Percentiles rank a stretch among this genome's conserved stretches.
Conservation (phyloP, 1,284 basidiomycete species). For the Cutaneotrichosporon sp. region DNA sequence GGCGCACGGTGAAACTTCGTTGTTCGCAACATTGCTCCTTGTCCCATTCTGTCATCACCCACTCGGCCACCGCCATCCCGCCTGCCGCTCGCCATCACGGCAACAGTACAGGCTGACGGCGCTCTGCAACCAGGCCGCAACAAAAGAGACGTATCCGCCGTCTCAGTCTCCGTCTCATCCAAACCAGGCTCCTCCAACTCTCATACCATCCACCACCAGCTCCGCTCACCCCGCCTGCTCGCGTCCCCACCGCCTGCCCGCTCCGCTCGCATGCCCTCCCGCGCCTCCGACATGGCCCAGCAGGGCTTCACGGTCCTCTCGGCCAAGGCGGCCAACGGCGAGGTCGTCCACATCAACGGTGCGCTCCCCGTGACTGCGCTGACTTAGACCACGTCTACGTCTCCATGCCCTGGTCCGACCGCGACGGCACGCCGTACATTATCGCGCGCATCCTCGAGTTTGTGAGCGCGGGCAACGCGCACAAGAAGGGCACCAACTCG, state of each 20-base stretch:
- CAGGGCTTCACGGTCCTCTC: slow-evolving; percentile 38
- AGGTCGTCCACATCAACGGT: slow-evolving; percentile 49
- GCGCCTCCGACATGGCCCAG: slow-evolving; percentile 34
- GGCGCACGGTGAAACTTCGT: background rate
- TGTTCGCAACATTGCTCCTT: background rate
- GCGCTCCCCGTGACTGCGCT: slow-evolving; percentile 5
- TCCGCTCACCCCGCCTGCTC: too few relatives aligned
- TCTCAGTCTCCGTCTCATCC: too few relatives aligned
- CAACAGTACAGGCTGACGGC: too few relatives aligned
- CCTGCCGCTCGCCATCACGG: background rate
- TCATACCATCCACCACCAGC: too few relatives aligned
- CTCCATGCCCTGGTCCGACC: slow-evolving; percentile 82
- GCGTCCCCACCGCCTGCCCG: too few relatives aligned
- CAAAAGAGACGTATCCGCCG: too few relatives aligned
- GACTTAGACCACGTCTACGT: slow-evolving; percentile 89
- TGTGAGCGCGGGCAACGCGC: slow-evolving; percentile 62
- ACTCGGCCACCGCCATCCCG: too few relatives aligned
- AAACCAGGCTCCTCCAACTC: too few relatives aligned
- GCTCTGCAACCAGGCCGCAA: too few relatives aligned
- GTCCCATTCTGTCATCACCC: background rate
- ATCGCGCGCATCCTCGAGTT: slow-evolving; percentile 97
- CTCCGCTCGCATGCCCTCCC: slow-evolving; percentile 23
- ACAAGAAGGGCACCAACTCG: slow-evolving; percentile 35
- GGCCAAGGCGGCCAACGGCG: slow-evolving; percentile 50
- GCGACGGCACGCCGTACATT: slow-evolving; percentile 87